A percentile compares a stretch with the other conserved stretches of the same genome.
These are phyloP conservation scores for Aspergillus fumigatiaffinis DNA, from an alignment of 2,329 filamentous ascomycete species.

Conservation along the genomic window DNA sequence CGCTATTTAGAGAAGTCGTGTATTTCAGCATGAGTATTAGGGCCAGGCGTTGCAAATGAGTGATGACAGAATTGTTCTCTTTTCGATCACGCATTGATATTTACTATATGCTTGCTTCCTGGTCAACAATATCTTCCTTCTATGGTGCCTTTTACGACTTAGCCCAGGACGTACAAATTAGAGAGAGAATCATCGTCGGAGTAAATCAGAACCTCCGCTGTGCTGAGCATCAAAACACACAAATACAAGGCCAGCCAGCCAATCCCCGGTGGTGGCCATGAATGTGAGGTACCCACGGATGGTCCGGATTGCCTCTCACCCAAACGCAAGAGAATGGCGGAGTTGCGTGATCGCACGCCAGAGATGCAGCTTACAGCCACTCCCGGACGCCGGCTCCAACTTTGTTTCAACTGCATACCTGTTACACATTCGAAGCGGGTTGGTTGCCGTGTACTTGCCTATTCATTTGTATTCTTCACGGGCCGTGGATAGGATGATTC, in stretches of 20 bases:
- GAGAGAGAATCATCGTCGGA: not conserved
- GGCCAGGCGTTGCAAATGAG: constrained; percentile 7
- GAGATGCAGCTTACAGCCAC: not conserved
- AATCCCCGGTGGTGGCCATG: not conserved
- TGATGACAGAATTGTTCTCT: not conserved
- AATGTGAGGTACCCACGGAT: not conserved
- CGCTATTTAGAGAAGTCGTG: not conserved
- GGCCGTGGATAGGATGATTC: too few species aligned
- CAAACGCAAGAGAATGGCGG: not conserved
- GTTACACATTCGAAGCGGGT: too few species aligned
- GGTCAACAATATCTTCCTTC: not conserved
- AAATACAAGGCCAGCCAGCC: not conserved
- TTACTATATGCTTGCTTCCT: not conserved
- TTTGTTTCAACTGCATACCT: not conserved
- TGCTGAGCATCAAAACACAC: not conserved
- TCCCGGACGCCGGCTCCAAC: not conserved
- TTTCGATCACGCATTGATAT: not conserved
- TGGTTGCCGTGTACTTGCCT: too few species aligned
- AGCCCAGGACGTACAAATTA: not conserved
- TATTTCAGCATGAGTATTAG: constrained; percentile 8
- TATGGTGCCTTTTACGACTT: not conserved
- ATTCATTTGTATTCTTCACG: too few species aligned
- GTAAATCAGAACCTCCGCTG: not conserved
- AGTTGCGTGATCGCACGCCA: not conserved
- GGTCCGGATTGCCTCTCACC: not conserved